These are phyloP conservation scores for Chaetothyriales sp. DNA, from an alignment of 2,329 filamentous ascomycete species.

Conservation along the genomic window DNA sequence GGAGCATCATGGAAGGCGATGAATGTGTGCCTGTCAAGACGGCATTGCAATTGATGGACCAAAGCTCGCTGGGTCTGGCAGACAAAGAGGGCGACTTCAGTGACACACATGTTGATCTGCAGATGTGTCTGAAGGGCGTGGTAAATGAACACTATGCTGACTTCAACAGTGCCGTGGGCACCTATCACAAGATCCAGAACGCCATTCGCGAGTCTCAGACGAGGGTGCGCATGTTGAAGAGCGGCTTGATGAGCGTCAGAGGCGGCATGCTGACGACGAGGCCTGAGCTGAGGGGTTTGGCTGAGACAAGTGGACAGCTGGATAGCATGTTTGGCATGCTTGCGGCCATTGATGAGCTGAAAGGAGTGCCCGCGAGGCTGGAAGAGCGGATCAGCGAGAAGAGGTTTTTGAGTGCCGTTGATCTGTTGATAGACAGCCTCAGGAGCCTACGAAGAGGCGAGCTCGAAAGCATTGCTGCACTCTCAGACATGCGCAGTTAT, in stretches of 20 bases:
- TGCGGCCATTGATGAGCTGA: conserved; percentile 71
- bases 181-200: conserved; percentile 94
- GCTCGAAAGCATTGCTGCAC: conserved; percentile 76
- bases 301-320: conserved; percentile 74
- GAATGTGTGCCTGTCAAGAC: conserved; percentile 88
- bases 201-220: conserved; percentile 82
- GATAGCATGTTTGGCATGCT: conserved; percentile 77
- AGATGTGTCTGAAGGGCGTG: conserved; percentile 80
- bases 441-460: conserved; percentile 73
- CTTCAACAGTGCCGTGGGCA: conserved; percentile 97
- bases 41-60: conserved; percentile 86
- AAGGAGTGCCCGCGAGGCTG: conserved; percentile 76
- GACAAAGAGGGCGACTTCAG: conserved; percentile 77
- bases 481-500: conserved; percentile 74
- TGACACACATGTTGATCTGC: conserved; percentile 71
- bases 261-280: conserved; percentile 68
- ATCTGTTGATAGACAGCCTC: conserved; percentile 75
- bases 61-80: conserved; percentile 80
- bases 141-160: conserved; percentile 98
- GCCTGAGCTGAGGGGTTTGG: conserved; percentile 79
- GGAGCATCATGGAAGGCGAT: conserved; percentile 78
- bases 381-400: conserved; percentile 95
- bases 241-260: conserved; percentile 69
- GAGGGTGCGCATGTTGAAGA: conserved; percentile 66
- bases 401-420: conserved; percentile 80